Percentiles rank a stretch among this genome's conserved stretches.
phyloP scores from a whole-genome alignment of 371 early-diverging fungal species.

The Rhizopus delemar region DNA sequence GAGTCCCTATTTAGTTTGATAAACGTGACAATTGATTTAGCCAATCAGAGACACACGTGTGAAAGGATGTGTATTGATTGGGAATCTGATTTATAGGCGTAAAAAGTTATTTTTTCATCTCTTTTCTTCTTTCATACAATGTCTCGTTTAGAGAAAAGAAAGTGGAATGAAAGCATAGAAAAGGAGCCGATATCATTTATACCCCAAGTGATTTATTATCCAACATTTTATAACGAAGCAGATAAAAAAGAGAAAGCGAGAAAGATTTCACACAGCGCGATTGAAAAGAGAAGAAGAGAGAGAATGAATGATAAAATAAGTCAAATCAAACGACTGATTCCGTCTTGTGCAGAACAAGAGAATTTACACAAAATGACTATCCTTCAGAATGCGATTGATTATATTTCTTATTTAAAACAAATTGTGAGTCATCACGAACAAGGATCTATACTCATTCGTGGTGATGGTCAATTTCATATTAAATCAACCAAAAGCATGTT shows the following conservation, averaged over 20 bases:
- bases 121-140: no score
- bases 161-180: no score
- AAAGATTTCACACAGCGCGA: slow-evolving; percentile 78
- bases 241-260: slow-evolving; percentile 59
- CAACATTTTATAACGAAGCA: slow-evolving; percentile 7
- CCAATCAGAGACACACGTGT: no score
- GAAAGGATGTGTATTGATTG: no score
- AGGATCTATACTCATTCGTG: slow-evolving; percentile 35
- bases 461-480: slow-evolving; percentile 22
- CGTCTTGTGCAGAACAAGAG: slow-evolving; percentile 63
- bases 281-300: slow-evolving; percentile 76
- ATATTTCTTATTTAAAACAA: slow-evolving; percentile 62
- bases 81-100: no score
- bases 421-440: slow-evolving; percentile 22
- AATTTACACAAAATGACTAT: slow-evolving; percentile 76
- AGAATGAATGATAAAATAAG: slow-evolving; percentile 72
- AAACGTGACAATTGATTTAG: no score
- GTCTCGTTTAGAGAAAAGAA: no score
- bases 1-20: no score
- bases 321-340: slow-evolving; percentile 47
- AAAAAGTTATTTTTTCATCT: no score
- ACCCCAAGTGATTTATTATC: no score
- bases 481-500: slow-evolving; percentile 37
- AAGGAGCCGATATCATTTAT: no score
- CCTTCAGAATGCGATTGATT: slow-evolving; percentile 72